phyloP scores from a whole-genome alignment of 2,329 filamentous ascomycete species.

The Cryphonectria nitschkei region DNA sequence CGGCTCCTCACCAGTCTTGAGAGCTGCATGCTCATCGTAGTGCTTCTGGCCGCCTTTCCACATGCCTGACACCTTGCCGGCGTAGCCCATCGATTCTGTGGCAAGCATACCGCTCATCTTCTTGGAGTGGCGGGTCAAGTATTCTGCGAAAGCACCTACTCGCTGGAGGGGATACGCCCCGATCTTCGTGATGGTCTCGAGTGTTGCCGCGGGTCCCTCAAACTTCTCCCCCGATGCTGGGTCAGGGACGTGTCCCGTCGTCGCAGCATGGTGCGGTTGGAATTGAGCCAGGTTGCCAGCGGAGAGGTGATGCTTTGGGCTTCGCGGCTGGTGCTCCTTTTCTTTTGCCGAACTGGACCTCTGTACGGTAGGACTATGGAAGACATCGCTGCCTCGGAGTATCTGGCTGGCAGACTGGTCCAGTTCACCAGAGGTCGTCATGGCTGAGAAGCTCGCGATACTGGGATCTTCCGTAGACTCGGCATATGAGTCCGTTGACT shows the following conservation, averaged over 20 bases:
- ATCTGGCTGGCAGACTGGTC: slow-evolving; percentile 92
- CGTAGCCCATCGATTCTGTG: slow-evolving; percentile 92
- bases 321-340: slow-evolving; percentile 28
- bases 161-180: slow-evolving; percentile 81
- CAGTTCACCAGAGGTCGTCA: slow-evolving; percentile 68
- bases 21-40: slow-evolving; percentile 68
- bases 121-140: slow-evolving; percentile 77
- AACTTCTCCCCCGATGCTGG: slow-evolving; percentile 34
- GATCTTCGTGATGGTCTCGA: slow-evolving; percentile 60
- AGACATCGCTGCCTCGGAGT: slow-evolving; percentile 82
- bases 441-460: slow-evolving; percentile 62
- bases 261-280: slow-evolving; percentile 40
- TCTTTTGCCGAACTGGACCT: slow-evolving; percentile 47
- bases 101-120: slow-evolving; percentile 82
- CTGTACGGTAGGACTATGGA: slow-evolving; percentile 75
- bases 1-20: slow-evolving; percentile 57
- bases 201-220: slow-evolving; percentile 44
- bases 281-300: slow-evolving; percentile 15
- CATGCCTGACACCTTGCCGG: slow-evolving; percentile 97
- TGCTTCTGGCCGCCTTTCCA: slow-evolving; percentile 90
- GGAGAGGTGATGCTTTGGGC: slow-evolving; percentile 12
- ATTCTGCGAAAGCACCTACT: slow-evolving; percentile 81
- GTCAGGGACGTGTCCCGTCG: slow-evolving; percentile 44
- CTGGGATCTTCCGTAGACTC: slow-evolving; percentile 74
- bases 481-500: slow-evolving; percentile 74